phyloP scores from a whole-genome alignment of 257 asterid species.

The Coffea canephora region DNA sequence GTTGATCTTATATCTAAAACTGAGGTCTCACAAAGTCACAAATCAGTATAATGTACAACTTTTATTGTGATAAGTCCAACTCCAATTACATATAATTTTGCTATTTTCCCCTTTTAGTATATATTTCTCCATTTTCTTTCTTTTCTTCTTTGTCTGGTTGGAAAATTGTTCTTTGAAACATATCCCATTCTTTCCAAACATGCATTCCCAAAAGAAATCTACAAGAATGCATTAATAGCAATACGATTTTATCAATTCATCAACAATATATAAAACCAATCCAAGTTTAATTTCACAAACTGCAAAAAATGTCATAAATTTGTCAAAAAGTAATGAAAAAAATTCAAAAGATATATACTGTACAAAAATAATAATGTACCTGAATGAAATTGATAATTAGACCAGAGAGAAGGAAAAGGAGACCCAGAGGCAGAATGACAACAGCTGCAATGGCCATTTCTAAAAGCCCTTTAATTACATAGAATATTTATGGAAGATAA shows the following conservation, averaged over 20 bases:
- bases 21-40: no score
- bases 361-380: conserved; percentile 33
- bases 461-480: neutral
- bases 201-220: neutral
- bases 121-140: neutral
- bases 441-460: conserved; percentile 72
- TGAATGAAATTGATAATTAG: conserved; percentile 65
- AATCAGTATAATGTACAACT: neutral
- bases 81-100: neutral
- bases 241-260: neutral
- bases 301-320: no score
- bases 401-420: conserved; percentile 70
- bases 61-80: neutral
- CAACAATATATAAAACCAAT: neutral
- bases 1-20: neutral
- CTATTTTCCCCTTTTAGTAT: neutral
- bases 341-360: neutral
- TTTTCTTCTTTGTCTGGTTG: neutral
- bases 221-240: neutral
- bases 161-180: no score
- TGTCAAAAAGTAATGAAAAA: no score
- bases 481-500: no score
- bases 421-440: conserved; percentile 66
- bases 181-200: neutral
- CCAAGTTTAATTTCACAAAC: neutral